These are phyloP conservation scores for Filobasidium floriforme DNA, from an alignment of 768 basidiomycete genomes.

Conservation along the genomic window DNA sequence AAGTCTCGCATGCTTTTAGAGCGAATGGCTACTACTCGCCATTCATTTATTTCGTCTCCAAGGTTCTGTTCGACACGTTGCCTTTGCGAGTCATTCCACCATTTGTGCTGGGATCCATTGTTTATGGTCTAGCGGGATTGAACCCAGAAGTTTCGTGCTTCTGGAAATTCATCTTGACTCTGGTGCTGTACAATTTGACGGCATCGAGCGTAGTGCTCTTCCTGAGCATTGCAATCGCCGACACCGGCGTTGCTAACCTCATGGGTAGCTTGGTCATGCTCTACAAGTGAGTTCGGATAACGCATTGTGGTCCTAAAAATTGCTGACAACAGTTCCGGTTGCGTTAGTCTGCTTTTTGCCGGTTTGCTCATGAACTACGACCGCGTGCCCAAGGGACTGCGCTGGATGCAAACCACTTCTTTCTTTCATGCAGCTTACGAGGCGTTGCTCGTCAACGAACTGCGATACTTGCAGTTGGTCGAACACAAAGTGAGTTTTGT, in stretches of 20 bases:
- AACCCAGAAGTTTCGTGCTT: slow-evolving; percentile 81
- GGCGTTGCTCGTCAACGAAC: slow-evolving; percentile 92
- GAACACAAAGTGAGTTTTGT: slow-evolving; percentile 65
- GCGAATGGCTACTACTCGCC: slow-evolving; percentile 97
- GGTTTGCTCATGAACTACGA: slow-evolving; percentile 92
- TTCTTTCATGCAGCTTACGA: slow-evolving; percentile 99
- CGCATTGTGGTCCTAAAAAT: slow-evolving; percentile 1
- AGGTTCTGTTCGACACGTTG: slow-evolving; percentile 93
- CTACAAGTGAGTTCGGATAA: slow-evolving; percentile 69
- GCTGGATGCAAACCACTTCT: slow-evolving; percentile 82
- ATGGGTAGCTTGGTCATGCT: slow-evolving; percentile 95
- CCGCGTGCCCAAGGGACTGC: slow-evolving; percentile 61
- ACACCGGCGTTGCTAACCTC: slow-evolving; percentile 78
- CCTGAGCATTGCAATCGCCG: slow-evolving; percentile 80
- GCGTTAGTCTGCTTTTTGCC: slow-evolving; percentile 76
- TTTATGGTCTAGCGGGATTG: slow-evolving; percentile 88
- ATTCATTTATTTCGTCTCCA: slow-evolving; percentile 91
- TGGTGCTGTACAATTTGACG: slow-evolving; percentile 93
- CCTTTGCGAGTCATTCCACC: slow-evolving; percentile 92
- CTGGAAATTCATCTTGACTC: slow-evolving; percentile 96
- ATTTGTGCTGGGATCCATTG: slow-evolving; percentile 87
- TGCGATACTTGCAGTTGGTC: slow-evolving; percentile 84
- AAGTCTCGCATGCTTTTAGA: slow-evolving; percentile 46
- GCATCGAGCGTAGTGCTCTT: slow-evolving; percentile 86
- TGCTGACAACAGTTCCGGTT: background rate